Percentiles rank a stretch among this genome's conserved stretches.
phyloP scores from a whole-genome alignment of 2,329 filamentous ascomycete species.

The Ascocoryne sarcoides region DNA sequence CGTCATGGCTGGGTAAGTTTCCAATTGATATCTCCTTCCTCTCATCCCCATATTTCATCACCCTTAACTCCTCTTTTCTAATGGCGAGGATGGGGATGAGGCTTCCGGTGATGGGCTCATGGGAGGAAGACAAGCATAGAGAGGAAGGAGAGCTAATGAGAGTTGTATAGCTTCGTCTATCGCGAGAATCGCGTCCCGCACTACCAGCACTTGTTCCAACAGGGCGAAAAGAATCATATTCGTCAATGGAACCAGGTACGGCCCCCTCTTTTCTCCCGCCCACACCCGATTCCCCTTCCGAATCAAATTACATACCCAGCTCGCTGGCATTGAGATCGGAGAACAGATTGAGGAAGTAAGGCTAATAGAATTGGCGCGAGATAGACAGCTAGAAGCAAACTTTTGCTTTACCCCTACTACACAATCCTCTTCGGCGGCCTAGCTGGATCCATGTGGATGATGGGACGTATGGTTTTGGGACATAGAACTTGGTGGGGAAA shows the following conservation, averaged over 20 bases:
- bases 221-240: conserved; percentile 57
- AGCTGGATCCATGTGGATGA: conserved; percentile 57
- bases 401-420: conserved; percentile 61
- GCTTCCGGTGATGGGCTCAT: no score
- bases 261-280: no score
- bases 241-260: conserved; percentile 74
- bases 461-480: conserved; percentile 62
- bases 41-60: no score
- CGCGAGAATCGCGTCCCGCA: conserved; percentile 68
- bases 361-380: no score
- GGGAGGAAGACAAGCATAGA: background rate
- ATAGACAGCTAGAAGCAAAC: conserved; percentile 56
- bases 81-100: no score
- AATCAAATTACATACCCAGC: no score
- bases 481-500: conserved; percentile 72
- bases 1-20: conserved; percentile 13
- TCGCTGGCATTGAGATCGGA: no score
- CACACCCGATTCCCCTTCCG: background rate
- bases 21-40: background rate
- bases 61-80: no score
- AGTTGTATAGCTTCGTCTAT: conserved; percentile 44
- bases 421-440: conserved; percentile 53
- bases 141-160: no score
- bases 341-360: no score
- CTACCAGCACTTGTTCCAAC: conserved; percentile 68